Base-by-base conservation (phyloP, 2,329 filamentous ascomycete genomes). In the Amesomyces nigricolor region DNA sequence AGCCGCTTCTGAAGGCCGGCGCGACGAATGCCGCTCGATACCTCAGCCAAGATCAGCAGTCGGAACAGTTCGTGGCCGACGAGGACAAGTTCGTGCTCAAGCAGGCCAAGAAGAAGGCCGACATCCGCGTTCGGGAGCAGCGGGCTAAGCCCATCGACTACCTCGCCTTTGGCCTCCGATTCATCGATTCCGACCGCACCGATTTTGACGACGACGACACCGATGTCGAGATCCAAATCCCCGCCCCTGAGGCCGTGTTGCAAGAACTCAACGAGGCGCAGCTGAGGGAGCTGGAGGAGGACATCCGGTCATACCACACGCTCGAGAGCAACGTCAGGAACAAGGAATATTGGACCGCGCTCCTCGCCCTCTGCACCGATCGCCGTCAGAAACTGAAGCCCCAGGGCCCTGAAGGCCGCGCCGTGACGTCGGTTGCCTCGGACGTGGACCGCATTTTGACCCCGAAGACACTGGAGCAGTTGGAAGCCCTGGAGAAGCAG, bases 61-160 rank as follows among this genome's bases (percentile, higher is more conserved):
- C 85, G 62, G 79, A 85, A 26, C 81, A 87, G 67, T 99, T 94
- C 78, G 89, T 97, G 17, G 89, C 92, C 51, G 89, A 95, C 65
- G 94, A 99, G 71, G 94, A 99, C 74, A 86, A 87, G 61, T 99
- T 99, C 67, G 94, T 97, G 54, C 76, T 99, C 66, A 91, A 91
- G 72, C 94, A 99, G 73, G 88, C 92, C 46, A 99, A 97, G 78
- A 97, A 95, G 77, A 97, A 96, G 76, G 92, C 94, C 42, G 89
- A 91, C 62, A 95, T 99, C 63, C 87, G 94, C 40, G 91, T 97
- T 45, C 89, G 91, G 64, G 91, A 95, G 71, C 88, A 88, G 10
- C 84, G 95, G 63, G 91, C 92, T 54, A 91, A 90, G 67, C 88
- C 92, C 9, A 92, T 97, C 66, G 94, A 99, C 73, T 91, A 89